A percentile compares a stretch with the other conserved stretches of the same genome.
These are phyloP conservation scores for Colletotrichum musae DNA, from an alignment of 2,329 filamentous ascomycete genomes.

Conservation along the genomic window DNA sequence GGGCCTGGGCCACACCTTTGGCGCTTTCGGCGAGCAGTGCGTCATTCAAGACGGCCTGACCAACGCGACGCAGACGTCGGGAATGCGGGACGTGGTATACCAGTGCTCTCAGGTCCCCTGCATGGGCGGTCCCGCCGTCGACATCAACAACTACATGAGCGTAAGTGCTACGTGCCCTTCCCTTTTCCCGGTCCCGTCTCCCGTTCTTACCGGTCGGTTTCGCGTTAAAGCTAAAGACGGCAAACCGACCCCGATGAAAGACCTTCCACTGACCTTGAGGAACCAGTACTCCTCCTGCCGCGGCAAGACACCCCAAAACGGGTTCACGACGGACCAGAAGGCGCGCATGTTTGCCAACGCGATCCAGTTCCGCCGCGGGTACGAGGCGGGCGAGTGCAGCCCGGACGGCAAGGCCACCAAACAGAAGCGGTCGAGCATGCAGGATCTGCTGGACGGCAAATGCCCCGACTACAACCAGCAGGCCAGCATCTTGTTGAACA, in stretches of 20 bases:
- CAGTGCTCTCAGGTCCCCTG: constrained; percentile 42
- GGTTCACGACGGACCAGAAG: constrained; percentile 46
- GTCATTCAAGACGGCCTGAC: constrained; percentile 39
- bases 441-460: constrained; percentile 44
- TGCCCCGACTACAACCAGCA: constrained; percentile 43
- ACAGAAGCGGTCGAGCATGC: constrained; percentile 44
- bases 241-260: background rate
- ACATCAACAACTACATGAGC: constrained; percentile 45
- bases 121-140: constrained; percentile 9
- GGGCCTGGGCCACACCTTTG: constrained; percentile 41
- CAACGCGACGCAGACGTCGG: constrained; percentile 43
- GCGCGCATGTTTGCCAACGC: constrained; percentile 44
- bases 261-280: too few relatives aligned
- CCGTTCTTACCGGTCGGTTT: background rate
- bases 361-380: constrained; percentile 44
- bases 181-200: background rate
- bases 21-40: constrained; percentile 36
- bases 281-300: constrained; percentile 39
- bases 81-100: constrained; percentile 34
- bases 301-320: constrained; percentile 34
- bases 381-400: constrained; percentile 43
- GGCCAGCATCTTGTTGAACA: constrained; percentile 29
- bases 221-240: background rate
- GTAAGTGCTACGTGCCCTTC: constrained; percentile 28
- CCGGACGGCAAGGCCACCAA: constrained; percentile 24